Evolutionary conservation across 2,329 filamentous ascomycete species (phyloP).

Genomic region (Aspergillus persii): DNA sequence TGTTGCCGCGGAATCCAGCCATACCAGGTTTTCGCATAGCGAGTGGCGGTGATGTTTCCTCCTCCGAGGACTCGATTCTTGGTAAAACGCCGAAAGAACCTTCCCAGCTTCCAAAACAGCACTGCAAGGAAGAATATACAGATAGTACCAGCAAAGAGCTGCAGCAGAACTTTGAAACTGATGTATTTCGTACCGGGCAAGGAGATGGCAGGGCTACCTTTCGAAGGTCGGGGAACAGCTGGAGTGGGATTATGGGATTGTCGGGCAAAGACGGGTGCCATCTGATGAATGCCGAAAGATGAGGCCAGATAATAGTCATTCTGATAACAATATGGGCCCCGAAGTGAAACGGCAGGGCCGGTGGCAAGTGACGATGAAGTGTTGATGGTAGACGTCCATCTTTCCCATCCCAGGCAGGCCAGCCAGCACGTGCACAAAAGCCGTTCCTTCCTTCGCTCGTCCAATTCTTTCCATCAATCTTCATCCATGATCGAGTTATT

Average conservation of each 20-base stretch:
- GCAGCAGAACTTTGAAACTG: constrained; percentile 28
- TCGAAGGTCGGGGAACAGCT: constrained; percentile 23
- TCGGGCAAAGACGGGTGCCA: constrained; percentile 31
- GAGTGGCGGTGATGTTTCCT: constrained; percentile 30
- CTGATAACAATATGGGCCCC: constrained; percentile 21
- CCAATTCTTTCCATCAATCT: not conserved
- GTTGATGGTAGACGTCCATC: not conserved
- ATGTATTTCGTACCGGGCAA: constrained; percentile 26
- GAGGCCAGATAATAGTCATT: constrained; percentile 11
- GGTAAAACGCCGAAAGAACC: constrained; percentile 37
- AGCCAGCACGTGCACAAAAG: not conserved
- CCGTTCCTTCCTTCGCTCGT: not conserved
- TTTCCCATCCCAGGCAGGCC: not conserved
- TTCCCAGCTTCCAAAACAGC: constrained; percentile 39
- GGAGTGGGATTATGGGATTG: constrained; percentile 24
- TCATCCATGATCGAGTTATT: not conserved
- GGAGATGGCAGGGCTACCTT: constrained; percentile 22
- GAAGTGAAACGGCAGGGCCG: not conserved
- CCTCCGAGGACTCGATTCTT: constrained; percentile 30
- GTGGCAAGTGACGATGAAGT: not conserved
- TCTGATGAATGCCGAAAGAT: constrained; percentile 13
- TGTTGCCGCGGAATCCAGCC: constrained; percentile 38
- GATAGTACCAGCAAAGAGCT: constrained; percentile 37
- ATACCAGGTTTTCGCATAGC: constrained; percentile 43
- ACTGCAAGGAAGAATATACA: constrained; percentile 39